A percentile compares a stretch with the other conserved stretches of the same genome.
Conservation (phyloP, 768 basidiomycete genomes). For the Panaeolus cyanescens region DNA sequence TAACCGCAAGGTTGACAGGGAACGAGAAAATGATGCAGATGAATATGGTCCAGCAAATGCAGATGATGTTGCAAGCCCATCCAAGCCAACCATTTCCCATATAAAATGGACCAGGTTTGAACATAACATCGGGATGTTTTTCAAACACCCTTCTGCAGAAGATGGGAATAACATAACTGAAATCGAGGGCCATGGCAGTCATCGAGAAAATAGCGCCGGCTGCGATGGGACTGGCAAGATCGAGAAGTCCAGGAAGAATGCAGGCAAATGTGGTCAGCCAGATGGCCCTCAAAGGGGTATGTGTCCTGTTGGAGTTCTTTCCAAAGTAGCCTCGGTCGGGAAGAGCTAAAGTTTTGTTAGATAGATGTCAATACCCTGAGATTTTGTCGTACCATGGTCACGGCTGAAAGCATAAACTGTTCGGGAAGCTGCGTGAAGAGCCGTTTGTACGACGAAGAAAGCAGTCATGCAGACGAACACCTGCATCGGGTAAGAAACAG, state of each 20-base stretch:
- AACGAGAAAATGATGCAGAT: constrained; percentile 72
- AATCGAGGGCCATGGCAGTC: constrained; percentile 75
- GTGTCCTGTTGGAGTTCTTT: constrained; percentile 58
- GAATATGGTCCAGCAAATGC: constrained; percentile 71
- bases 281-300: constrained; percentile 78
- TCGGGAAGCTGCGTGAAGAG: constrained; percentile 81
- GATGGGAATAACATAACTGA: constrained; percentile 85
- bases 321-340: constrained; percentile 83
- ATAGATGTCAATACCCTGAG: background rate
- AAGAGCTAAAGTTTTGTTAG: constrained; percentile 43
- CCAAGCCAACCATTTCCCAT: constrained; percentile 73
- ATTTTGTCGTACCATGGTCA: constrained; percentile 54
- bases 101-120: constrained; percentile 87
- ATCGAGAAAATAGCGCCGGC: constrained; percentile 83
- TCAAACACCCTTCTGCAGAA: constrained; percentile 67
- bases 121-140: constrained; percentile 79
- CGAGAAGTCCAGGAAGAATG: constrained; percentile 72
- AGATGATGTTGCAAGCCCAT: constrained; percentile 59
- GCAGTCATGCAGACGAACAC: constrained; percentile 82
- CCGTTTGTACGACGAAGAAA: constrained; percentile 82
- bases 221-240: constrained; percentile 75
- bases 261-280: constrained; percentile 70
- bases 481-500: constrained; percentile 28
- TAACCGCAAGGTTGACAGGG: constrained; percentile 71
- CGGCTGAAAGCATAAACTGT: constrained; percentile 86